Conservation (phyloP, 1,284 basidiomycete genomes). For the Ceratobasidium sp. region DNA sequence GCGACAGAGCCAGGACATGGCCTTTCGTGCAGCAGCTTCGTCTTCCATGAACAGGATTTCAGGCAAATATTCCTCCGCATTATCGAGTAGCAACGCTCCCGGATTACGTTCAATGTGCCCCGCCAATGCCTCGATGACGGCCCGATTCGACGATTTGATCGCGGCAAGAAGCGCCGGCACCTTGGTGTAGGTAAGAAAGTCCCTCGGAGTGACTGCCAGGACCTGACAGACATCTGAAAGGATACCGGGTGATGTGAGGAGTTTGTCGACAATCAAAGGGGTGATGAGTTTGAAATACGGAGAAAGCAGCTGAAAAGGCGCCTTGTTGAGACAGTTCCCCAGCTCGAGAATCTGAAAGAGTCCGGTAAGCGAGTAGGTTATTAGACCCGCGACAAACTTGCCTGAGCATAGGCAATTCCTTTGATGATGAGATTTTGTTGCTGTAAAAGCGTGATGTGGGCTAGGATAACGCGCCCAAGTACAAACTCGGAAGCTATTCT, state of each 20-base stretch:
- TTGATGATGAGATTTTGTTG: constrained; percentile 72
- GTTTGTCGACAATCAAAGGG: constrained; percentile 70
- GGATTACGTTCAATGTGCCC: constrained; percentile 61
- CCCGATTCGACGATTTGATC: constrained; percentile 67
- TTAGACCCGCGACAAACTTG: constrained; percentile 53
- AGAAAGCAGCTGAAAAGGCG: constrained; percentile 73
- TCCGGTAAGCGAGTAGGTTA: constrained; percentile 38
- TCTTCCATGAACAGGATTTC: constrained; percentile 73
- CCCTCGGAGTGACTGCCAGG: constrained; percentile 63
- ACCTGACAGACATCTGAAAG: constrained; percentile 73
- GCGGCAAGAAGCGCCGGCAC: constrained; percentile 75
- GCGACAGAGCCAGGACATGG: constrained; percentile 70
- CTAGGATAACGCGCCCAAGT: constrained; percentile 69
- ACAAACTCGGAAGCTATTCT: constrained; percentile 66
- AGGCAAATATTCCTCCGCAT: constrained; percentile 74
- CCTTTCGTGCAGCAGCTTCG: constrained; percentile 64
- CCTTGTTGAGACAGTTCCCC: constrained; percentile 69
- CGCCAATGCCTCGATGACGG: constrained; percentile 59
- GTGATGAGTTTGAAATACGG: constrained; percentile 78
- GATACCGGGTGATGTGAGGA: constrained; percentile 68
- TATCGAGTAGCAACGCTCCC: constrained; percentile 67
- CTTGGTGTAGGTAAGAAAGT: constrained; percentile 77
- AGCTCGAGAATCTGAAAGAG: constrained; percentile 66
- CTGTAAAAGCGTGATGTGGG: constrained; percentile 76
- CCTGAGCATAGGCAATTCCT: constrained; percentile 77